These are phyloP conservation scores for Gleditsia sinensis DNA, from an alignment of 306 rosid species.

Conservation along the genomic window DNA sequence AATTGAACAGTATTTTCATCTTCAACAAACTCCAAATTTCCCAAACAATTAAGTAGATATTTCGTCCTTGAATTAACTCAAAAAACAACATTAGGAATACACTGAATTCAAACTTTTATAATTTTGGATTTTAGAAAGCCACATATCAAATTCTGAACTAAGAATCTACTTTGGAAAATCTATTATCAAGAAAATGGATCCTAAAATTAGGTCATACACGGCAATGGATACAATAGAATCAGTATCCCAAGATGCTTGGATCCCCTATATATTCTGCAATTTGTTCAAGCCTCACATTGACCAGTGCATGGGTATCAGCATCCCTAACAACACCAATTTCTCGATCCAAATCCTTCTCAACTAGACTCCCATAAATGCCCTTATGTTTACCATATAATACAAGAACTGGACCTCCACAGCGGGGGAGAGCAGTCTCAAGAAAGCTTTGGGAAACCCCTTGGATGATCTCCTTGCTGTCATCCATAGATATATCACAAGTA, in stretches of 20 bases:
- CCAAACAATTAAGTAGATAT: not conserved
- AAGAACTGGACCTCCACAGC: conserved; percentile 76
- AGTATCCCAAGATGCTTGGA: conserved; percentile 76
- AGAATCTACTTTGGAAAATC: not conserved
- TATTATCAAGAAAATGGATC: not conserved
- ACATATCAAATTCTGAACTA: not conserved
- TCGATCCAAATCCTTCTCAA: conserved; percentile 73
- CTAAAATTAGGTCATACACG: not conserved
- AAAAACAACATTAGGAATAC: conserved; percentile 1
- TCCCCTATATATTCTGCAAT: conserved; percentile 89
- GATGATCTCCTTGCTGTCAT: conserved; percentile 71
- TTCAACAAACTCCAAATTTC: conserved; percentile 10
- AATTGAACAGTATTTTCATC: conserved; percentile 1
- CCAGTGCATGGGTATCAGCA: conserved; percentile 71
- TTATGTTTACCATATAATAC: conserved; percentile 77
- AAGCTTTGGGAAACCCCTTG: conserved; percentile 77
- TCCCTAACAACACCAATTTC: conserved; percentile 70
- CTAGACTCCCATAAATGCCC: conserved; percentile 75
- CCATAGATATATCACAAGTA: conserved; percentile 81
- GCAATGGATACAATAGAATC: conserved; percentile 33
- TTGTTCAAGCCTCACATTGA: conserved; percentile 67
- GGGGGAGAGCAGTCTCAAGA: conserved; percentile 81
- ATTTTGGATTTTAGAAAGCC: not conserved
- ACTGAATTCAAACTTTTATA: conserved; percentile 31
- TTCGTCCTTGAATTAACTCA: not conserved